Conservation (phyloP, 2,329 filamentous ascomycete genomes). For the Nemania diffusa region DNA sequence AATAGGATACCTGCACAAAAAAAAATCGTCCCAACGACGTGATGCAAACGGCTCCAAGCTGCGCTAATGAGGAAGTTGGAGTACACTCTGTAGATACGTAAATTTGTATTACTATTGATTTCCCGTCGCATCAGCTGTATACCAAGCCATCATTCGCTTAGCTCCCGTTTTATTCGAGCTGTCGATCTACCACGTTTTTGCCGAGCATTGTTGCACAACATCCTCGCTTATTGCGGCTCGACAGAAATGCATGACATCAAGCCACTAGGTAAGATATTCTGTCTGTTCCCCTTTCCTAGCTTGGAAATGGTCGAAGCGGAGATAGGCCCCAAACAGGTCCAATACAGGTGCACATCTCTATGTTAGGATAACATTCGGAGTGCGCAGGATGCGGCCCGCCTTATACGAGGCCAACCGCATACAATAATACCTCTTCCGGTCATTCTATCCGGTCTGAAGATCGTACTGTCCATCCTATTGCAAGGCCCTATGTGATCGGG, state of each 20-base stretch:
- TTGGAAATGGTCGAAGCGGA: conserved; percentile 30
- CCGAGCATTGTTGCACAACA: conserved; percentile 34
- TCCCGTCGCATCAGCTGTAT: conserved; percentile 3
- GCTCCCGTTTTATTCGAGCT: conserved; percentile 5
- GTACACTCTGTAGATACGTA: conserved; percentile 17
- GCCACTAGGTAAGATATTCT: conserved; percentile 8
- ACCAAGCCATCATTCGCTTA: conserved; percentile 8
- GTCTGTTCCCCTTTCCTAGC: conserved; percentile 23
- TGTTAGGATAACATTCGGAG: conserved; percentile 18
- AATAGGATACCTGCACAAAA: not conserved
- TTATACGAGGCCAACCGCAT: conserved; percentile 32
- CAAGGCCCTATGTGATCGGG: conserved; percentile 5
- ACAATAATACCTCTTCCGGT: conserved; percentile 18
- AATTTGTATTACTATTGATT: conserved; percentile 8
- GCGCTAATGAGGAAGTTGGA: conserved; percentile 8
- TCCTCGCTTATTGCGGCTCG: conserved; percentile 39
- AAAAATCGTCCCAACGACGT: conserved; percentile 14
- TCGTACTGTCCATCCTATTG: conserved; percentile 9
- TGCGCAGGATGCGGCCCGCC: conserved; percentile 27
- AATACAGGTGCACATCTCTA: conserved; percentile 25
- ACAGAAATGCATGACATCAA: conserved; percentile 35
- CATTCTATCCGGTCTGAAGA: conserved; percentile 15
- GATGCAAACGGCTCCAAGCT: conserved; percentile 12
- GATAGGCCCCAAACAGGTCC: conserved; percentile 20
- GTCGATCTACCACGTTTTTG: conserved; percentile 34